Percentiles rank a stretch among this genome's conserved stretches.
phyloP scores from a whole-genome alignment of 306 rosid genomes.

The Malus fusca region DNA sequence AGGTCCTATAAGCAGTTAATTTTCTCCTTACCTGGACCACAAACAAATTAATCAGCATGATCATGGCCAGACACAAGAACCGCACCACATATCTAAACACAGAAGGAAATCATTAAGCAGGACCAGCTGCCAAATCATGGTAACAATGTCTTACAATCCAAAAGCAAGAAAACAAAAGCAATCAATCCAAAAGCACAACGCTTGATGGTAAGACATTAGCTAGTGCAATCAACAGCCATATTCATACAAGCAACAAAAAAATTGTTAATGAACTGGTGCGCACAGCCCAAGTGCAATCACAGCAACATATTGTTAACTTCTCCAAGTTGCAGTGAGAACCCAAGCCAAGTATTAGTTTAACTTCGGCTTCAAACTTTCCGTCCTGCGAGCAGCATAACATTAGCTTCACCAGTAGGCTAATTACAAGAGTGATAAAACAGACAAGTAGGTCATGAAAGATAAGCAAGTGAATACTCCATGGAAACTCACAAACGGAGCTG shows the following conservation, averaged over 20 bases:
- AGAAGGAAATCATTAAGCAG: neutral
- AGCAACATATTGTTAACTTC: slow-evolving; percentile 70
- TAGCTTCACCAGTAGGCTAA: neutral
- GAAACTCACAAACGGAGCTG: no score
- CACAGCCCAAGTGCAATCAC: slow-evolving; percentile 66
- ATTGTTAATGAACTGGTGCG: slow-evolving; percentile 76
- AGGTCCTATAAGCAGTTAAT: slow-evolving; percentile 51
- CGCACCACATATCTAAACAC: no score
- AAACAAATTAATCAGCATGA: neutral
- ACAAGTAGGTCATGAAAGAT: no score
- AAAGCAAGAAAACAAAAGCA: neutral
- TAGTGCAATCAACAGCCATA: slow-evolving; percentile 78
- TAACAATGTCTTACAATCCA: slow-evolving; percentile 61
- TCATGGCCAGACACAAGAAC: no score
- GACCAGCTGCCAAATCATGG: slow-evolving; percentile 5
- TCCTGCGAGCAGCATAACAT: slow-evolving; percentile 36
- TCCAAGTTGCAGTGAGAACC: slow-evolving; percentile 89
- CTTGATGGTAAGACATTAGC: neutral
- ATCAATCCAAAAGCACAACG: neutral
- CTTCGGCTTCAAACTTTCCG: slow-evolving; percentile 82
- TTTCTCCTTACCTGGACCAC: slow-evolving; percentile 61
- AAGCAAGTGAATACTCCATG: no score
- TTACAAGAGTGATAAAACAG: neutral
- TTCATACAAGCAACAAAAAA: slow-evolving; percentile 79
- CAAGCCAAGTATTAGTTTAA: slow-evolving; percentile 68